Evolutionary conservation across 2,329 filamentous ascomycete species (phyloP).

Genomic region (Elsinoe batatas): DNA sequence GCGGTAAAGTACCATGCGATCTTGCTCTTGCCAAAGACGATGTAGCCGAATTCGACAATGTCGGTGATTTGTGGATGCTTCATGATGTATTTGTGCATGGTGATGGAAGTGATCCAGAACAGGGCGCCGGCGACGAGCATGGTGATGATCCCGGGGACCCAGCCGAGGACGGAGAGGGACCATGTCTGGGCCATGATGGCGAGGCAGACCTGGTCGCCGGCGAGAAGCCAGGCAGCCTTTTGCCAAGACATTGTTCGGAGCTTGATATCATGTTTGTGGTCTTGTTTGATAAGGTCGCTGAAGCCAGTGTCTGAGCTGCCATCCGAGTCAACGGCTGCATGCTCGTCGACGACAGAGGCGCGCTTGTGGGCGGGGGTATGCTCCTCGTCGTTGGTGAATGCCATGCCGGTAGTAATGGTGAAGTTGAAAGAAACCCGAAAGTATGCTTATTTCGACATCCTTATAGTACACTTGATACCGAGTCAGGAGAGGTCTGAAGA

Average conservation of each 20-base stretch:
- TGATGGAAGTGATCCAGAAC: slow-evolving; percentile 43
- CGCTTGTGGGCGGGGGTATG: slow-evolving; percentile 7
- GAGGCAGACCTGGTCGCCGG: slow-evolving; percentile 42
- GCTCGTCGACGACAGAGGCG: slow-evolving; percentile 9
- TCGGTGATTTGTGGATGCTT: slow-evolving; percentile 41
- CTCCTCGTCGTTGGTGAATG: slow-evolving; percentile 12
- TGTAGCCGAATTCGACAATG: slow-evolving; percentile 43
- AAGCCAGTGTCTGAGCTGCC: slow-evolving; percentile 19
- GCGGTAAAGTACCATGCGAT: slow-evolving; percentile 37
- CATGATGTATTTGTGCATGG: slow-evolving; percentile 45
- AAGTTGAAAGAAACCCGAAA: too few species aligned
- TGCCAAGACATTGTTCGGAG: slow-evolving; percentile 46
- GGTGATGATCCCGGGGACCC: slow-evolving; percentile 39
- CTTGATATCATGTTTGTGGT: slow-evolving; percentile 42
- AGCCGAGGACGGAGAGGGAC: slow-evolving; percentile 41
- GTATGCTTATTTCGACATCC: too few species aligned
- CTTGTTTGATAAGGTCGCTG: slow-evolving; percentile 24
- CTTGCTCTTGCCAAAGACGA: slow-evolving; percentile 35
- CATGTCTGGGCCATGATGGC: slow-evolving; percentile 45
- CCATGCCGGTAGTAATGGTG: slow-evolving; percentile 5
- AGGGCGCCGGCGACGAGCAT: slow-evolving; percentile 37
- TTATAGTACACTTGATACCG: not conserved
- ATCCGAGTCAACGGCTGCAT: slow-evolving; percentile 14
- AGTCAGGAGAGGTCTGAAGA: not conserved
- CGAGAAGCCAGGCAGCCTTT: slow-evolving; percentile 40